Percentiles rank a stretch among this genome's conserved stretches.
These are phyloP conservation scores for Dipsacomyces acuminosporus DNA, from an alignment of 371 early-diverging fungal species.

Conservation along the genomic window DNA sequence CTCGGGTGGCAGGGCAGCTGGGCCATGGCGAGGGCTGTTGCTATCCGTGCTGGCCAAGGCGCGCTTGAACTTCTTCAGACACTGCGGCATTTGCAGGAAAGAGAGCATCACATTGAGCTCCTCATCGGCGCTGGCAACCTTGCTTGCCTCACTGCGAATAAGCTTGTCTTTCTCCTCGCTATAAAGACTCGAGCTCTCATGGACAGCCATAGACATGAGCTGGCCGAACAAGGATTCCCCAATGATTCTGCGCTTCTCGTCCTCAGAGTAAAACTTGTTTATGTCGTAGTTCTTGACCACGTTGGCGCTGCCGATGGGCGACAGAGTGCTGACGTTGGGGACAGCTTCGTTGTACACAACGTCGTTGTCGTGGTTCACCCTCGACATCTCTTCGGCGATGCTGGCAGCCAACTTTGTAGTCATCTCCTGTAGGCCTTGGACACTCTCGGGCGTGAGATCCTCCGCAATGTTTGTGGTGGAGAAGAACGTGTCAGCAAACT, in stretches of 20 bases:
- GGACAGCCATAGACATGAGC: slow-evolving; percentile 86
- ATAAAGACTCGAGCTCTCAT: slow-evolving; percentile 86
- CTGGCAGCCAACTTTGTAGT: slow-evolving; percentile 25
- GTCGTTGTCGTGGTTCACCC: slow-evolving; percentile 79
- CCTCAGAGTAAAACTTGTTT: slow-evolving; percentile 47
- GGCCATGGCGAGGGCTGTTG: slow-evolving; percentile 10
- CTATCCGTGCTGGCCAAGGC: slow-evolving; percentile 18
- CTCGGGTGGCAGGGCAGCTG: slow-evolving; percentile 49
- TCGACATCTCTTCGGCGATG: slow-evolving; percentile 27
- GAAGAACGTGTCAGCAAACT: slow-evolving; percentile 57
- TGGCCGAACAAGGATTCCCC: slow-evolving; percentile 81
- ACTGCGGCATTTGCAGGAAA: slow-evolving; percentile 77
- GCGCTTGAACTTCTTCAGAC: slow-evolving; percentile 65
- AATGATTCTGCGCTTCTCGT: slow-evolving; percentile 63
- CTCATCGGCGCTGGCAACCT: slow-evolving; percentile 75
- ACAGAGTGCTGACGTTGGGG: slow-evolving; percentile 70
- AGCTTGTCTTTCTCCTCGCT: slow-evolving; percentile 93
- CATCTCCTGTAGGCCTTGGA: slow-evolving; percentile 39
- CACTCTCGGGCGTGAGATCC: slow-evolving; percentile 27
- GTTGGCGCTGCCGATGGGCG: slow-evolving; percentile 61
- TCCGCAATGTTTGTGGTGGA: slow-evolving; percentile 36
- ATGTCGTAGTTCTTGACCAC: slow-evolving; percentile 38
- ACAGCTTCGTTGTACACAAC: slow-evolving; percentile 89
- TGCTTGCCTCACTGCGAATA: slow-evolving; percentile 70
- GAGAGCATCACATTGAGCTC: slow-evolving; percentile 79